These are phyloP conservation scores for Paramecium pentaurelia DNA, from an alignment of 73 alveolate genomes.

Conservation along the genomic window DNA sequence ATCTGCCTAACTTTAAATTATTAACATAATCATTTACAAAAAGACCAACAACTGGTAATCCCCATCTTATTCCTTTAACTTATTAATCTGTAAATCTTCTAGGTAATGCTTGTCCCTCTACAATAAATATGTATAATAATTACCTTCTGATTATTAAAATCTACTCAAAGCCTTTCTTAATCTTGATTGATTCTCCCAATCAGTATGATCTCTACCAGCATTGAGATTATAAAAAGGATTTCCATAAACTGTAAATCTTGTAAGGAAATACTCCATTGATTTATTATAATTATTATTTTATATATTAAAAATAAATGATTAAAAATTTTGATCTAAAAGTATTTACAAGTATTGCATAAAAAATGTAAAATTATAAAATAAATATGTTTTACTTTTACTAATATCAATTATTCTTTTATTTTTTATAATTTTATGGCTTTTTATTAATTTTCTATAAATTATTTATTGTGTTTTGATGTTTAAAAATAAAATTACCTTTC, in stretches of 20 bases:
- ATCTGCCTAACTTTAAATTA: not conserved
- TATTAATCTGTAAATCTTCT: not conserved
- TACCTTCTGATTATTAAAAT: constrained; percentile 22
- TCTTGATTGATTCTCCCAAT: not conserved
- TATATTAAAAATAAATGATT: not conserved
- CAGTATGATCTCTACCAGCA: not conserved
- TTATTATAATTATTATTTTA: not conserved
- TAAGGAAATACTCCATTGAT: not conserved
- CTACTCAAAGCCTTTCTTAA: not conserved
- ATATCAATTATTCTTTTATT: no score
- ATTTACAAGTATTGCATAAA: not conserved
- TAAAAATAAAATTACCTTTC: not conserved
- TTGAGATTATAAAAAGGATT: not conserved
- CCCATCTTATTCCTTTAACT: not conserved
- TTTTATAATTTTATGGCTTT: no score
- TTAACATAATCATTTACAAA: not conserved
- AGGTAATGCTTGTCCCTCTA: constrained; percentile 17
- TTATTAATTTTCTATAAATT: not conserved
- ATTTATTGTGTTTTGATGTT: not conserved
- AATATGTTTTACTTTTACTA: not conserved
- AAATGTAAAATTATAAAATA: not conserved
- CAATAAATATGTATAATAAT: not conserved
- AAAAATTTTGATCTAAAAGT: not conserved
- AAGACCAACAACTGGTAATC: constrained; percentile 12
- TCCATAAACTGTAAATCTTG: not conserved